Base-by-base conservation (phyloP, 176 grass and related monocot species). In the Themeda triandra region DNA sequence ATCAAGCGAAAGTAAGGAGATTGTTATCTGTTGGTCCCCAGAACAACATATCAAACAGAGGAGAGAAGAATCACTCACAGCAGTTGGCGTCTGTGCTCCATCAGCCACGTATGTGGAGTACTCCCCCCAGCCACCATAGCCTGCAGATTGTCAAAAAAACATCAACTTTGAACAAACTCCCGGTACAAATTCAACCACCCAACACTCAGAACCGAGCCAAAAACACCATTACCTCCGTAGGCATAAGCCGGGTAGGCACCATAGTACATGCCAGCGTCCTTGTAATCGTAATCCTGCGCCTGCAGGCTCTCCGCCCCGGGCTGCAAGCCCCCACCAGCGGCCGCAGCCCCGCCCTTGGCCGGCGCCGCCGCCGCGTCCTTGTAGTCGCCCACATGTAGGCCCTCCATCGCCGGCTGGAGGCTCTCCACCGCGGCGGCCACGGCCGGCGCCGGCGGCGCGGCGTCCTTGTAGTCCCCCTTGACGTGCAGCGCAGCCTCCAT, bases 51-150 rank as follows among this genome's bases (percentile, higher is more conserved):
- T 71, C 19, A 74, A 74, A 32, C 7, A 13, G 5, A 74, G 65
- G 45, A 78, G 15, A 74, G 65, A 60, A 78, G 15, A 66, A 49
- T 66, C 13, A 89, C 87, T 85, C 40, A 85, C 82, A 45, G 77
- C 36, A 76, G 77, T 66, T 15, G 82, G 87, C 21, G 51, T 70
- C 77, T 89, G 77, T 73, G 64, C 15, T 85, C 87, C 87, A 80
- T 85, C 87, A 73, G 62, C 75, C 58, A 79, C 10, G 69, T 88
- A 88, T 46, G 74, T 83, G 21, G 86, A 66, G 58, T 83, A 88
- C 72, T 92, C 90, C 32, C 81, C 80, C 90, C 90, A 92, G 40
- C 87, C 87, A 45, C 81, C 91, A 80, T 93, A 93, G 37, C 63
- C 88, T 90, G 69, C 70, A 83, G 13, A 46, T 87, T 49, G 15